Base-by-base conservation (phyloP, 257 asterid genomes). In the Coffea canephora region DNA sequence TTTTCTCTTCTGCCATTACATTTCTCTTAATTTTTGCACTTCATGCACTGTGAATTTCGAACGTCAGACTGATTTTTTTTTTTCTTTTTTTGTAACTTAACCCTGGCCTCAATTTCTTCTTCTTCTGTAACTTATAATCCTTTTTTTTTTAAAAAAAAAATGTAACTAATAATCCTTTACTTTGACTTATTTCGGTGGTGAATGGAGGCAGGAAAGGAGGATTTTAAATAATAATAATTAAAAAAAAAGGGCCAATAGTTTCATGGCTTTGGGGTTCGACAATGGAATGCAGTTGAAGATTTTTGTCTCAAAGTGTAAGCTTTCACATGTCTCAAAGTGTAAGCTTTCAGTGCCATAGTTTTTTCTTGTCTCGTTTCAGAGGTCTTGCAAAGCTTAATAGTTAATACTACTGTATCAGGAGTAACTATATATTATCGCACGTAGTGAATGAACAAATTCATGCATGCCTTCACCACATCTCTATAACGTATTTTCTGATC, bases 301-400 rank as follows among this genome's bases (percentile, higher is more conserved):
- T 36, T 72, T 80, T 67, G 78, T 78, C 83, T 62, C 55, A 27
- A 49, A 21, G 16, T 75, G 43, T 64, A 69, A 62, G 75, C 62
- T 67, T 54, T 75, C 88, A 85, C 88, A 79, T 85, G 88, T 74
- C n/a, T 54, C 66, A 85, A 79, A 75, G 88, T 85, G 88, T 73
- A 27, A 27, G 27, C 27, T 27, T 27, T 27, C 27, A 27, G 27
- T 27, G 27, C 50, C 5, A 57, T 13, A 18, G 5, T 31, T 34
- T 57, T 36, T 49, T 8, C 41, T 39, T 39, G 4, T 34, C 11
- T 19, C 0, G 11, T 21, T 19, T 0, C 3, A 23, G 5, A 71
- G 6, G 9, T 45, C 52, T 34, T 43, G 36, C 16, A 36, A 70
- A 43, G 54, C 43, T 41, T 23, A 15, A 27, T 27, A 25, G 27